Evolutionary conservation across 345 rosid genomes (phyloP).

Genomic region (Pseudoturritis turrita): DNA sequence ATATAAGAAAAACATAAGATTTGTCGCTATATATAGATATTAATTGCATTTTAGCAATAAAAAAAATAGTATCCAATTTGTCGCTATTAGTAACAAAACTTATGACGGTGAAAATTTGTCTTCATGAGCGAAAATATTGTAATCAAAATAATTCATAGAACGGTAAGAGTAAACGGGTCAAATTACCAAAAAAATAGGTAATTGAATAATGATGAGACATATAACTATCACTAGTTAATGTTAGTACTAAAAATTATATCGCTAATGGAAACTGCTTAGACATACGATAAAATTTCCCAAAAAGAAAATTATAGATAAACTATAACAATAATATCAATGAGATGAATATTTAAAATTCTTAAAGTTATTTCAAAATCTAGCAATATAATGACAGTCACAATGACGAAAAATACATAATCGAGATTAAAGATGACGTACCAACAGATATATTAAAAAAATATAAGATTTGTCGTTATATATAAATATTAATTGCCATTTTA

Average conservation of each 20-base stretch:
- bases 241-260: not conserved
- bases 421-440: not conserved
- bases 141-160: not conserved
- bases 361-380: not conserved
- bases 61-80: not conserved
- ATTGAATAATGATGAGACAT: not conserved
- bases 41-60: not conserved
- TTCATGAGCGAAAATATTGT: not conserved
- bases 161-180: not conserved
- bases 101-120: not conserved
- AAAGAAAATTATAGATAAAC: not conserved
- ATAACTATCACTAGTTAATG: not conserved
- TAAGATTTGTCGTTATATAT: not conserved
- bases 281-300: too few relatives aligned
- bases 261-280: not conserved
- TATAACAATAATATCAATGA: not conserved
- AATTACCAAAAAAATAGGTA: not conserved
- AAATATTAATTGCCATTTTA: not conserved
- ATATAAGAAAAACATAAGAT: too few relatives aligned
- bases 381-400: not conserved
- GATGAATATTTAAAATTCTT: not conserved
- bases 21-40: not conserved
- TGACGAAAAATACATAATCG: not conserved
- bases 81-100: not conserved
- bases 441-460: not conserved